These are phyloP conservation scores for Phytopythium kandeliae DNA, from an alignment of 352 stramenopile genomes.

Conservation along the genomic window DNA sequence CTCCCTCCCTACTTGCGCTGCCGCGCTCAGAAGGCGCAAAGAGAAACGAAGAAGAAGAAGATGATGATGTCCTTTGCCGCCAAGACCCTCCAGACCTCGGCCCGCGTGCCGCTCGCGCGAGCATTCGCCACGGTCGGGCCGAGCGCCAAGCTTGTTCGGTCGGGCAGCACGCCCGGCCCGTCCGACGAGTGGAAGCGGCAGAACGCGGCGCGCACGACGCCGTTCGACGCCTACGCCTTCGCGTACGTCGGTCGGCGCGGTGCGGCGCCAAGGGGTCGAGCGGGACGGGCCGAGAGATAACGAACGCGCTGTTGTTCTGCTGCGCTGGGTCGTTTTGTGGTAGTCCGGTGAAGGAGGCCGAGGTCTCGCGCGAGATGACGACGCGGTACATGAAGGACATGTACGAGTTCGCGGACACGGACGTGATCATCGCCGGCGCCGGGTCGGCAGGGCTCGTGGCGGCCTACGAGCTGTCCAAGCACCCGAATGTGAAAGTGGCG, in stretches of 20 bases:
- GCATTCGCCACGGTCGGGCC: conserved; percentile 48
- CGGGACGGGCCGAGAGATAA: neutral
- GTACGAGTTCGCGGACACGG: conserved; percentile 65
- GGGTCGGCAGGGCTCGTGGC: conserved; percentile 48
- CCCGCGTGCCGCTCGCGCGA: conserved; percentile 10
- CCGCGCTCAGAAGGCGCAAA: neutral
- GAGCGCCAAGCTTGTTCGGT: conserved; percentile 30
- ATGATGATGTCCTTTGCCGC: conserved; percentile 22
- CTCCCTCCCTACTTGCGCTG: too few species aligned
- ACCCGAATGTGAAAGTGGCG: conserved; percentile 47
- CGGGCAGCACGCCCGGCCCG: conserved; percentile 34
- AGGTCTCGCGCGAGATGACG: conserved; percentile 66
- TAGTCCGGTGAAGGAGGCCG: conserved; percentile 57
- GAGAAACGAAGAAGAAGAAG: neutral
- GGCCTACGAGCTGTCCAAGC: conserved; percentile 60
- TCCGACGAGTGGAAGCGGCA: conserved; percentile 43
- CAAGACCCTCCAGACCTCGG: conserved; percentile 24
- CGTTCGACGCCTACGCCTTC: conserved; percentile 53
- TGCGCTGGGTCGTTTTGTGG: neutral
- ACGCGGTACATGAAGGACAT: conserved; percentile 73
- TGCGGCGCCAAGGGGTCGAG: neutral
- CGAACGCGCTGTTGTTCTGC: neutral
- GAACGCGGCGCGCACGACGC: conserved; percentile 33
- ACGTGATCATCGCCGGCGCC: conserved; percentile 62
- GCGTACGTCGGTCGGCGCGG: conserved; percentile 25